Evolutionary conservation across 305 asterid species (phyloP), one percentile per base, ranked within the genome.

Genomic region (Fraxinus dipetala): DNA sequence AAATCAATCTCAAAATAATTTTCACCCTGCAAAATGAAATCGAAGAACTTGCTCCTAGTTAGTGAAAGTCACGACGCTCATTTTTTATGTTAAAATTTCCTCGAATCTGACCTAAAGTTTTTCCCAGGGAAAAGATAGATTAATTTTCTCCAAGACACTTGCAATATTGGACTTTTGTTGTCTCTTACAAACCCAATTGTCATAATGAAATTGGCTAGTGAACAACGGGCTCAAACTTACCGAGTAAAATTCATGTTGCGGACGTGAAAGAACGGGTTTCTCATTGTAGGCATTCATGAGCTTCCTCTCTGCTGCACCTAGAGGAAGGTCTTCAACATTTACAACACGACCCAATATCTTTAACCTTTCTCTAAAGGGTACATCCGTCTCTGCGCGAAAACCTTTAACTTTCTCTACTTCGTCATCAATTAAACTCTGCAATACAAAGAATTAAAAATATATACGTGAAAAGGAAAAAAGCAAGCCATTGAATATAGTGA

Each of bases 241-340:
- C 87, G 34, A 69, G 88, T 90, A 94, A 83, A 96, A 96, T 48
- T 92, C 92, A 40, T 96, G 99, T 83, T 96, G 99, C 70, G 99
- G 99, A 79, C 99, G 98, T 1, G 99, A 94, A 86, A 96, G 99
- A 38, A 96, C 98, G 38, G 99, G 99, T 81, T 94, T 96, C 84
- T 96, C 98, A 77, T 93, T 96, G 89, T 94, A 96, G 80, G 99
- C 97, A 32, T 91, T 93, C 98, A 96, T 91, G 78, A 96, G 94
- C 87, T 96, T 96, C 89, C 98, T 92, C 90, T 96, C 99, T 2
- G 98, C 93, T 43, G 95, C 85, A 86, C 97, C 93, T 85, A 95
- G 80, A 34, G 94, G 98, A 79, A 93, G 93, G 78, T 93, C 98
- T 51, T 96, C 99, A 79, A 94, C 90, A 87, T 96, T 96, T 75